These are phyloP conservation scores for Secale cereale DNA, from an alignment of 176 grass and related monocot species.

Conservation along the genomic window DNA sequence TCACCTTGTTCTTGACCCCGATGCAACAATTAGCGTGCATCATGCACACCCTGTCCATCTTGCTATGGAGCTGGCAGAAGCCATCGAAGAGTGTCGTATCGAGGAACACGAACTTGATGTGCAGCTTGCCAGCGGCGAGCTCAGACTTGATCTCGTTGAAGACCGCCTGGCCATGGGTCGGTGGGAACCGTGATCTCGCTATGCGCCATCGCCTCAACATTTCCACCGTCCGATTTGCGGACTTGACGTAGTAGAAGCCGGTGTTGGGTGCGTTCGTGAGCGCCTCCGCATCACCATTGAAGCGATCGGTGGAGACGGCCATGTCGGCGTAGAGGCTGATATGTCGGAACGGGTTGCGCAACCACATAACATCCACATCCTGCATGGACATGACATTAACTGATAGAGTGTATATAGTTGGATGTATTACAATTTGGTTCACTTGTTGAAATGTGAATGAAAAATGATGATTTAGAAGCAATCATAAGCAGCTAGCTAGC, in stretches of 20 bases:
- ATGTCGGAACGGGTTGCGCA: conserved; percentile 53
- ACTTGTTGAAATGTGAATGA: background rate
- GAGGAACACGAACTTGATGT: conserved; percentile 36
- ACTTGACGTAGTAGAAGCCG: conserved; percentile 46
- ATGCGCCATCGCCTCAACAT: conserved; percentile 36
- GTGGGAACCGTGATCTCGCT: conserved; percentile 17
- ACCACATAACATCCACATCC: conserved; percentile 54
- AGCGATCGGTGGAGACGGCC: conserved; percentile 33
- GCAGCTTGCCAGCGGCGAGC: background rate
- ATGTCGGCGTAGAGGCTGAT: conserved; percentile 30
- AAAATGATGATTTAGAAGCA: background rate
- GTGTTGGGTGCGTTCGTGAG: conserved; percentile 35
- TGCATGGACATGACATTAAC: background rate
- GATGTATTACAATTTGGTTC: no score
- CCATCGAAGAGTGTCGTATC: conserved; percentile 34
- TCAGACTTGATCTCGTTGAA: conserved; percentile 45
- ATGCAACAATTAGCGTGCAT: conserved; percentile 60
- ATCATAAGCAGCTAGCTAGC: background rate
- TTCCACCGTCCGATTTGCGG: conserved; percentile 22
- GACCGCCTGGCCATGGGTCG: conserved; percentile 31
- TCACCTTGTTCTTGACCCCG: conserved; percentile 38
- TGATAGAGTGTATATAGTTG: no score
- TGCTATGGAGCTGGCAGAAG: conserved; percentile 39
- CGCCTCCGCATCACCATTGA: background rate
- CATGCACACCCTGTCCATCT: conserved; percentile 32